Evolutionary conservation across 2,329 filamentous ascomycete species (phyloP).

Genomic region (Calonectria pseudoreteaudii): DNA sequence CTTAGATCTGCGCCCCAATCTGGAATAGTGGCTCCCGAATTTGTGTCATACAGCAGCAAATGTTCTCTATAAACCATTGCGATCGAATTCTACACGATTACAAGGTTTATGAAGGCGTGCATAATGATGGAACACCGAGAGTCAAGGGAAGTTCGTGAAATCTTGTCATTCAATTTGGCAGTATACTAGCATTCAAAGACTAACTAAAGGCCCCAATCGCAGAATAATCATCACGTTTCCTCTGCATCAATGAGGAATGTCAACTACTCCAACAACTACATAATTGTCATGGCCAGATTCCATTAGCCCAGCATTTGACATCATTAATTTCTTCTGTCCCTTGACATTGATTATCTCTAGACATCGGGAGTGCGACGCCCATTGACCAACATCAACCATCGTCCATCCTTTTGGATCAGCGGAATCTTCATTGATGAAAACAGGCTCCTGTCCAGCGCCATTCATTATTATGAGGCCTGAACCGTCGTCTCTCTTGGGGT

Average conservation of each 20-base stretch:
- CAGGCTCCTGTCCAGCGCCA: slow-evolving; percentile 1
- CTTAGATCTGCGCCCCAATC: background rate
- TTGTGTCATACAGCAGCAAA: background rate
- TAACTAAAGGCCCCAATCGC: background rate
- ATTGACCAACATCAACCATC: slow-evolving; percentile 22
- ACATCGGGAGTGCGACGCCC: slow-evolving; percentile 19
- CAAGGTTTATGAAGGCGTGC: background rate
- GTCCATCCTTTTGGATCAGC: slow-evolving; percentile 21
- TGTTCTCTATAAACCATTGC: background rate
- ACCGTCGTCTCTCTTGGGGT: background rate
- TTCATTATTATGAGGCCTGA: slow-evolving; percentile 19
- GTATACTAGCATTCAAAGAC: background rate
- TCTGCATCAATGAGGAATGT: background rate
- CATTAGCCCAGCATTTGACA: background rate
- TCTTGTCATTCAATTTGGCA: background rate
- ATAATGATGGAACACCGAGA: background rate
- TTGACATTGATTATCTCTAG: slow-evolving; percentile 13
- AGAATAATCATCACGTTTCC: background rate
- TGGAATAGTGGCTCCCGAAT: background rate
- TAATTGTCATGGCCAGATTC: background rate
- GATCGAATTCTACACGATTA: background rate
- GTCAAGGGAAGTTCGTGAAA: background rate
- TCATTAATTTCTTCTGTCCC: background rate
- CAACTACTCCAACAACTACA: background rate
- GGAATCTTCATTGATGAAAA: slow-evolving; percentile 23